These are phyloP conservation scores for Pythium pyrilobum DNA, from an alignment of 352 stramenopile genomes.

Conservation along the genomic window DNA sequence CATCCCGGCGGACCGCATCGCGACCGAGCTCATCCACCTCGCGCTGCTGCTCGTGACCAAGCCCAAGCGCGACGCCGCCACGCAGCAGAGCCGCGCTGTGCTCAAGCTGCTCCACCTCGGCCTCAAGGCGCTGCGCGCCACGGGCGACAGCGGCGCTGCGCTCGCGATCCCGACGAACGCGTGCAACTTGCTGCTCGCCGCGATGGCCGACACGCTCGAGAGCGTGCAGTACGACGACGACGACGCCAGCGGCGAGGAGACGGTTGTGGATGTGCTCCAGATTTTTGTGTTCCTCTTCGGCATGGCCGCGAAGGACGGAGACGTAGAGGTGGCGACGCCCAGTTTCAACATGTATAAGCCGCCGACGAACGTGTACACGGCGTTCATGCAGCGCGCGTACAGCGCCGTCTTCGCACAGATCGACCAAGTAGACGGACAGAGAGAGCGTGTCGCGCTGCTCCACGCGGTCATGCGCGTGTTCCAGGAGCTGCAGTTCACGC, in stretches of 20 bases:
- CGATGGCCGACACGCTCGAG: constrained; percentile 60
- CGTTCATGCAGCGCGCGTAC: constrained; percentile 60
- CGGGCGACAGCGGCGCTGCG: neutral
- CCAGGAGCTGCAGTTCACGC: constrained; percentile 73
- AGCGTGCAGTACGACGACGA: constrained; percentile 2
- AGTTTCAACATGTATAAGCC: constrained; percentile 78
- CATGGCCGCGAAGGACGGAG: constrained; percentile 16
- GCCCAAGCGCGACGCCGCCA: constrained; percentile 25
- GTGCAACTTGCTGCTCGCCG: constrained; percentile 67
- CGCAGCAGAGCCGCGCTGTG: constrained; percentile 29
- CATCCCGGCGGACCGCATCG: constrained; percentile 50
- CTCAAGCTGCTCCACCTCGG: constrained; percentile 52
- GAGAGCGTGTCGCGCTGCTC: constrained; percentile 37
- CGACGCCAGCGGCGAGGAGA: constrained; percentile 3
- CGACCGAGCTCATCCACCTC: constrained; percentile 60
- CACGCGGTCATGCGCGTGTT: constrained; percentile 57
- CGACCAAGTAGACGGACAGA: neutral
- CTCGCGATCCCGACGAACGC: constrained; percentile 53
- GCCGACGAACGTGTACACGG: constrained; percentile 68
- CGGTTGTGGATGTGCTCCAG: constrained; percentile 47
- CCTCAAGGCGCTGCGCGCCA: constrained; percentile 35
- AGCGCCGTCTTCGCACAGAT: constrained; percentile 20
- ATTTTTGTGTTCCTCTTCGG: constrained; percentile 70
- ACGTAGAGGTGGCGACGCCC: constrained; percentile 10
- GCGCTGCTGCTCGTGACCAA: constrained; percentile 64